A percentile compares a stretch with the other conserved stretches of the same genome.
These are phyloP conservation scores for Gnaphalium uliginosum DNA, from an alignment of 129 eudicot species.

Conservation along the genomic window DNA sequence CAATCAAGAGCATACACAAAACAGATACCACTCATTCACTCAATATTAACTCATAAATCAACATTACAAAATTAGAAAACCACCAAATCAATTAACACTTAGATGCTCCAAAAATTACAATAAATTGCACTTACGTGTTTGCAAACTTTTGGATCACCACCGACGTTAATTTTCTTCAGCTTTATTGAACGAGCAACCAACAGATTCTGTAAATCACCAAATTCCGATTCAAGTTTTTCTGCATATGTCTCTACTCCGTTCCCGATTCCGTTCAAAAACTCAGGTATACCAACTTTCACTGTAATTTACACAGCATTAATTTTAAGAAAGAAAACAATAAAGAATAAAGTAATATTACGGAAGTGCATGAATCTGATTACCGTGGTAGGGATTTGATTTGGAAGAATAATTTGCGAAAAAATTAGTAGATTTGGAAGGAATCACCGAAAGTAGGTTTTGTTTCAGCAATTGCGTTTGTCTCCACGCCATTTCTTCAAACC, in stretches of 20 bases:
- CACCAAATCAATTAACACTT: background rate
- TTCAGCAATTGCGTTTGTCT: slow-evolving; percentile 44
- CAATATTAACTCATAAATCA: background rate
- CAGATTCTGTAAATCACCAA: slow-evolving; percentile 79
- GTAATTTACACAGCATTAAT: background rate
- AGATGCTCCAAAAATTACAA: background rate
- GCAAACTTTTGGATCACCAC: slow-evolving; percentile 11
- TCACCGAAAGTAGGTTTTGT: slow-evolving; percentile 13
- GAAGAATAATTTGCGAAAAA: slow-evolving; percentile 61
- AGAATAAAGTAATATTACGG: slow-evolving; percentile 7
- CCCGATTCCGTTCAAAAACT: slow-evolving; percentile 82
- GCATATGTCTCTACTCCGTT: slow-evolving; percentile 81
- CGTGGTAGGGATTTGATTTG: slow-evolving; percentile 56
- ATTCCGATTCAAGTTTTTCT: slow-evolving; percentile 74
- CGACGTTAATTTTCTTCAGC: slow-evolving; percentile 34
- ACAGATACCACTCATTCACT: background rate
- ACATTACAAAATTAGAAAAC: background rate
- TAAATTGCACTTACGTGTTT: background rate
- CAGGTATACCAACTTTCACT: slow-evolving; percentile 93
- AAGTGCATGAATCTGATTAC: slow-evolving; percentile 33
- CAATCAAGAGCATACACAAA: background rate
- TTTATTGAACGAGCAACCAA: slow-evolving; percentile 74
- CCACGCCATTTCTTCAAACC: slow-evolving; percentile 51
- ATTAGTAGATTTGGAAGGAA: slow-evolving; percentile 33
- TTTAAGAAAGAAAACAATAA: background rate